A percentile compares a stretch with the other conserved stretches of the same genome.
phyloP scores from a whole-genome alignment of 179 eudicot genomes.

The Sideroxylon spinosum region DNA sequence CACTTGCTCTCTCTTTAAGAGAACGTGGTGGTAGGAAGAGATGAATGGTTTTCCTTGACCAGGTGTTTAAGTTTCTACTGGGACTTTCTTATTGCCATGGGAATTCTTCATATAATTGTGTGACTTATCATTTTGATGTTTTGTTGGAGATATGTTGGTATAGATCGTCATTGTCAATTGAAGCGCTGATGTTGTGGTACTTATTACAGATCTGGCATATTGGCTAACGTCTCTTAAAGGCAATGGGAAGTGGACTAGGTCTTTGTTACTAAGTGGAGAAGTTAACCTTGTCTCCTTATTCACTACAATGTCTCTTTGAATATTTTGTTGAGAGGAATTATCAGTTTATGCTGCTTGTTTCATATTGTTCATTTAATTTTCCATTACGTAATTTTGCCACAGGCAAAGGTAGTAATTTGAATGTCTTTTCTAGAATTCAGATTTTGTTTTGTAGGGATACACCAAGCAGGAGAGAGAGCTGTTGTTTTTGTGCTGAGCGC shows the following conservation, averaged over 20 bases:
- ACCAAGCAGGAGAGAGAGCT: neutral
- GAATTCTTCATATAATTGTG: constrained; percentile 12
- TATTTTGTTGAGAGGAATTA: neutral
- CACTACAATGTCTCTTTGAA: neutral
- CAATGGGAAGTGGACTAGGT: neutral
- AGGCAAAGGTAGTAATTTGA: neutral
- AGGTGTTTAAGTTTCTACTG: constrained; percentile 9
- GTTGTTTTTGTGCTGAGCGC: neutral
- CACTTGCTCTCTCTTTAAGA: constrained; percentile 74
- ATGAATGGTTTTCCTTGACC: constrained; percentile 14
- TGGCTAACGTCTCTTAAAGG: constrained; percentile 9
- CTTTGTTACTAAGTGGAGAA: constrained; percentile 3
- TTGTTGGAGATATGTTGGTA: constrained; percentile 8
- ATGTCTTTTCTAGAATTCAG: neutral
- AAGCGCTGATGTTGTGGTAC: constrained; percentile 20
- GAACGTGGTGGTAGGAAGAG: constrained; percentile 81
- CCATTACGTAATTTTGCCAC: neutral
- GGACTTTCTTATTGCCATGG: constrained; percentile 5
- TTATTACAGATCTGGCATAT: constrained; percentile 17
- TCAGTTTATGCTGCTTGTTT: neutral
- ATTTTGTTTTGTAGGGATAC: constrained; percentile 12
- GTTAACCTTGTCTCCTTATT: neutral
- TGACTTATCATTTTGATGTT: neutral
- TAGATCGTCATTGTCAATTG: neutral
- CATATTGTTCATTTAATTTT: neutral